Evolutionary conservation across 331 rosid species (phyloP).

Genomic region (Stylosanthes scabra): DNA sequence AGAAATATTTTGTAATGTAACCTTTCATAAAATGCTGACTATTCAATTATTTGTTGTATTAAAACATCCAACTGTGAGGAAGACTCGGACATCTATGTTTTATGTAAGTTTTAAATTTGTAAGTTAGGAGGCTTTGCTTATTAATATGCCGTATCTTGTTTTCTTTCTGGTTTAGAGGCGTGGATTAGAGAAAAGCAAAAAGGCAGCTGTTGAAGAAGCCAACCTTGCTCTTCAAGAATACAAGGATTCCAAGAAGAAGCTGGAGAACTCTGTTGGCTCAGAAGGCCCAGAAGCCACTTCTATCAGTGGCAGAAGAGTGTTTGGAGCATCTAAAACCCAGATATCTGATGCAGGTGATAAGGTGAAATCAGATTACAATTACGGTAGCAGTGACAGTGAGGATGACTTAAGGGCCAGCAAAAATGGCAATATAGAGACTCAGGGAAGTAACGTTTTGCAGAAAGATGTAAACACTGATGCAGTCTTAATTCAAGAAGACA

Average conservation of each 20-base stretch:
- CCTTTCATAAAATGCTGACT: background rate
- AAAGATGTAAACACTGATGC: slow-evolving; percentile 48
- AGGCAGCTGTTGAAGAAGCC: slow-evolving; percentile 80
- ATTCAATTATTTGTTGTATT: slow-evolving; percentile 9
- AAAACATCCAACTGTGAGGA: background rate
- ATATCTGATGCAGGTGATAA: slow-evolving; percentile 53
- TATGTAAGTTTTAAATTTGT: slow-evolving; percentile 31
- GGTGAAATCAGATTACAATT: slow-evolving; percentile 54
- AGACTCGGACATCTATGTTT: slow-evolving; percentile 6
- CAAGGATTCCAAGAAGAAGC: slow-evolving; percentile 64
- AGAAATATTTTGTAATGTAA: slow-evolving; percentile 10
- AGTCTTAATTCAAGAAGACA: slow-evolving; percentile 45
- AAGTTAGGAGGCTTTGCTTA: slow-evolving; percentile 4
- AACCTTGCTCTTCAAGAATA: slow-evolving; percentile 77
- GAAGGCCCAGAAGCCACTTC: slow-evolving; percentile 50
- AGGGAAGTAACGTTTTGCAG: slow-evolving; percentile 37
- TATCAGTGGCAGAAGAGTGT: slow-evolving; percentile 81
- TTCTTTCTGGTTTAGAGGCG: slow-evolving; percentile 62
- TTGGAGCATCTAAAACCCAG: slow-evolving; percentile 59
- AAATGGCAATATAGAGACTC: slow-evolving; percentile 36
- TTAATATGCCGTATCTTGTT: slow-evolving; percentile 31
- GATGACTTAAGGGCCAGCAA: slow-evolving; percentile 55
- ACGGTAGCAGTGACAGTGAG: slow-evolving; percentile 75
- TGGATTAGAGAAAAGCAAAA: slow-evolving; percentile 77
- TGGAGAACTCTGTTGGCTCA: slow-evolving; percentile 57